A percentile compares a stretch with the other conserved stretches of the same genome.
Evolutionary conservation across 352 stramenopile genomes (phyloP).

Genomic region (Phytophthora rubi): DNA sequence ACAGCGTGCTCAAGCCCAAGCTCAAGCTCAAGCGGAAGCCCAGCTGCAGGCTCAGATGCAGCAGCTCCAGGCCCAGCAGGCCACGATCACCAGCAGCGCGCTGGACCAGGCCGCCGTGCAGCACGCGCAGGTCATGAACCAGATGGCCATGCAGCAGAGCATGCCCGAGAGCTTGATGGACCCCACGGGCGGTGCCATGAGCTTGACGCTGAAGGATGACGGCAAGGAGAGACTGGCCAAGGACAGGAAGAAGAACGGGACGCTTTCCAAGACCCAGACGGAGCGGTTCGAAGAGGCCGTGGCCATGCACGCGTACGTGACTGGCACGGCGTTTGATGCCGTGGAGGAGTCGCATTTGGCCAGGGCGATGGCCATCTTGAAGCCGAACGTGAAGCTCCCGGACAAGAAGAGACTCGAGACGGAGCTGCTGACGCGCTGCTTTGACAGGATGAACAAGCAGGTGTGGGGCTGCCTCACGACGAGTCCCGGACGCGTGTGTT

Average conservation of each 20-base stretch:
- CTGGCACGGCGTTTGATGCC: conserved; percentile 78
- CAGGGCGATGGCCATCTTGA: conserved; percentile 65
- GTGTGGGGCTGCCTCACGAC: conserved; percentile 78
- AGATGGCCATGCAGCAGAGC: conserved; percentile 78
- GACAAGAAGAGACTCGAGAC: conserved; percentile 76
- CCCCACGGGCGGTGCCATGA: conserved; percentile 39
- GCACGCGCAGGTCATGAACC: conserved; percentile 75
- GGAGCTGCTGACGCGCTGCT: conserved; percentile 72
- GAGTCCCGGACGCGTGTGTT: conserved; percentile 64
- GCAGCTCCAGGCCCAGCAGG: conserved; percentile 24
- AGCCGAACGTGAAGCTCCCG: conserved; percentile 61
- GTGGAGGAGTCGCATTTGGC: conserved; percentile 78
- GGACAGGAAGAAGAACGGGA: conserved; percentile 57
- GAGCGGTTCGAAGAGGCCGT: conserved; percentile 81
- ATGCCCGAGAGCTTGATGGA: conserved; percentile 78
- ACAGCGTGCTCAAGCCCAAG: background rate
- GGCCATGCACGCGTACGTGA: conserved; percentile 85
- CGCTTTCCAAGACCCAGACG: conserved; percentile 66
- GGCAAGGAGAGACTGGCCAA: conserved; percentile 30
- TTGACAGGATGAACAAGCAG: conserved; percentile 88
- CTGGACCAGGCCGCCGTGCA: conserved; percentile 62
- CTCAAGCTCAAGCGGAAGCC: conserved; percentile 12
- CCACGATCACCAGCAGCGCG: conserved; percentile 32
- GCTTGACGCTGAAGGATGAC: conserved; percentile 60
- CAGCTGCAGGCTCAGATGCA: conserved; percentile 19